Percentiles rank a stretch among this genome's conserved stretches.
phyloP scores from a whole-genome alignment of 306 rosid species.

The Vachellia collinsii region DNA sequence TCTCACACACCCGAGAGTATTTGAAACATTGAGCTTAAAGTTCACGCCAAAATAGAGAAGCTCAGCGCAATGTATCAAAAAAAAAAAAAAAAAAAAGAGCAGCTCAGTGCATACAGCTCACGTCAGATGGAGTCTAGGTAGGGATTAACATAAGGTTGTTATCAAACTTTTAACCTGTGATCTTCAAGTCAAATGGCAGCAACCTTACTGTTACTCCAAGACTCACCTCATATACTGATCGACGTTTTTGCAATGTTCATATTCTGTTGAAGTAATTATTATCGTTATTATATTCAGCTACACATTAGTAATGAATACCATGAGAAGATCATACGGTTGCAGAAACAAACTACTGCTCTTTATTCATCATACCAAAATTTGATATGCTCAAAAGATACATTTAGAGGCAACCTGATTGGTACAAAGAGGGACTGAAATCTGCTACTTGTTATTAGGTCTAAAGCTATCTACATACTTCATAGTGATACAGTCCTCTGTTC shows the following conservation, averaged over 20 bases:
- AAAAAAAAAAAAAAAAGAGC: no score
- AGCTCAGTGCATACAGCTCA: no score
- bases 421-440: background rate
- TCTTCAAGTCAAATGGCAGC: no score
- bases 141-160: no score
- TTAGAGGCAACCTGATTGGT: constrained; percentile 16
- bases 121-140: no score
- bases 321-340: background rate
- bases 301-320: background rate
- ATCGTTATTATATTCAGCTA: no score
- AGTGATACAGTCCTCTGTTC: background rate
- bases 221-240: no score
- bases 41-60: background rate
- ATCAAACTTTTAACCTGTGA: no score
- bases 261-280: no score
- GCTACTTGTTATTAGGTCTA: constrained; percentile 24
- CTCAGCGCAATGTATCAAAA: no score
- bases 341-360: background rate
- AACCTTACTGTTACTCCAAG: no score
- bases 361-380: constrained; percentile 43
- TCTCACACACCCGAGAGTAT: background rate
- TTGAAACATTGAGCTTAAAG: background rate
- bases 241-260: no score
- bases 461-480: background rate
- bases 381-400: constrained; percentile 32